Percentiles rank a stretch among this genome's conserved stretches.
Conservation (phyloP, 352 stramenopile genomes). For the Phytophthora pisi region DNA sequence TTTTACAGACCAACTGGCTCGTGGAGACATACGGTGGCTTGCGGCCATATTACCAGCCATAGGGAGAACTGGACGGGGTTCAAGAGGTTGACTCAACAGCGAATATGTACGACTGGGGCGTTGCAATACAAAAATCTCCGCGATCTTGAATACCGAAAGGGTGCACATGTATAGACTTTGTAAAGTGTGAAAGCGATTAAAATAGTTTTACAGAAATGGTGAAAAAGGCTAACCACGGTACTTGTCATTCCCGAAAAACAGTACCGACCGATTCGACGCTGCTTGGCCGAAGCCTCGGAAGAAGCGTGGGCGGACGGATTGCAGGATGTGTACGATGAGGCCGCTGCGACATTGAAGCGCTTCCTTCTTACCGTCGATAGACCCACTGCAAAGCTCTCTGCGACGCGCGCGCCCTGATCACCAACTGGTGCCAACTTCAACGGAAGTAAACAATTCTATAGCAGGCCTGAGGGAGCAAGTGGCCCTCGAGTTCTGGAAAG, state of each 20-base stretch:
- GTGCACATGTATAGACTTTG: not conserved
- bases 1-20: constrained; percentile 12
- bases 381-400: not conserved
- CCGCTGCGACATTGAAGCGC: not conserved
- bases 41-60: constrained; percentile 12
- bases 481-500: too few relatives aligned
- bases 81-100: not conserved
- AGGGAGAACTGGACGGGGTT: constrained; percentile 10
- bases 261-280: not conserved
- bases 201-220: not conserved
- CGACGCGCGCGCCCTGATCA: not conserved
- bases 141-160: not conserved
- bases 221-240: not conserved
- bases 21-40: constrained; percentile 6
- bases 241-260: not conserved
- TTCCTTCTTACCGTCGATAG: not conserved
- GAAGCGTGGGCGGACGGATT: not conserved
- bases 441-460: not conserved
- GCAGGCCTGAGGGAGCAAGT: too few relatives aligned
- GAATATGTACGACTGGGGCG: too few relatives aligned
- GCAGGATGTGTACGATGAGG: not conserved
- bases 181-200: not conserved
- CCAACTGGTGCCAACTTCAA: constrained; percentile 1
- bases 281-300: not conserved
- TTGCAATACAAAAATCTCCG: not conserved